Base-by-base conservation (phyloP, 2,329 filamentous ascomycete species). In the Trichoderma breve region DNA sequence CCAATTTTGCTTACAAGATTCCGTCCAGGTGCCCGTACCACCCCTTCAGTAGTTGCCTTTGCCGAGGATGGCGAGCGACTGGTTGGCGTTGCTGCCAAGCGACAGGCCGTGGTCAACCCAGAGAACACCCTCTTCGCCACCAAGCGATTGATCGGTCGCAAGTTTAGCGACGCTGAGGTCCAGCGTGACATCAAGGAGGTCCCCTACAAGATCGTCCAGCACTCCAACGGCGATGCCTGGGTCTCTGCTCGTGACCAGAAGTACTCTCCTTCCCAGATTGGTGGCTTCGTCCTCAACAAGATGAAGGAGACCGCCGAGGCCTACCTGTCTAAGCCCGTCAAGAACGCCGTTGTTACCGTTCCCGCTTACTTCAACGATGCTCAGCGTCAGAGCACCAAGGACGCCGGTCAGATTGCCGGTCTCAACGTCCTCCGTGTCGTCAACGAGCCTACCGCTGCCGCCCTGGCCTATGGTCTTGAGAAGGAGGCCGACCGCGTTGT, bases 331-430 rank as follows among this genome's bases (percentile, higher is more conserved):
- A 97, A 94, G 88, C 90, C 90, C 73, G 86, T 97, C 80, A 96
- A 97, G 90, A 97, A 98, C 82, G 95, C 94, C 78, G 95, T 98
- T 74, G 95, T 98, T 78, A 98, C 95, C 74, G 95, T 98, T 47
- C 95, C 95, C 75, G 95, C 95, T 79, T 98, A 98, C 89, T 98
- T 98, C 90, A 98, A 98, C 85, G 95, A 98, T 85, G 95, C 93
- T 73, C 95, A 98, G 87, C 93, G 95, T 86, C 95, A 98, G 86
- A 94, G 94, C 78, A 98, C 95, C 85, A 98, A 98, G 90, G 95
- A 98, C 82, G 95, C 95, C 76, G 95, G 95, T 85, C 93, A 97
- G 84, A 98, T 98, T 79, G 90, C 95, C 79, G 95, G 95, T 82
- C 90, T 98, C 70, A 97, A 98, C 83, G 95, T 98, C 77, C 92